Base-by-base conservation (phyloP, 2,329 filamentous ascomycete species). In the Trichophyton schoenleinii region DNA sequence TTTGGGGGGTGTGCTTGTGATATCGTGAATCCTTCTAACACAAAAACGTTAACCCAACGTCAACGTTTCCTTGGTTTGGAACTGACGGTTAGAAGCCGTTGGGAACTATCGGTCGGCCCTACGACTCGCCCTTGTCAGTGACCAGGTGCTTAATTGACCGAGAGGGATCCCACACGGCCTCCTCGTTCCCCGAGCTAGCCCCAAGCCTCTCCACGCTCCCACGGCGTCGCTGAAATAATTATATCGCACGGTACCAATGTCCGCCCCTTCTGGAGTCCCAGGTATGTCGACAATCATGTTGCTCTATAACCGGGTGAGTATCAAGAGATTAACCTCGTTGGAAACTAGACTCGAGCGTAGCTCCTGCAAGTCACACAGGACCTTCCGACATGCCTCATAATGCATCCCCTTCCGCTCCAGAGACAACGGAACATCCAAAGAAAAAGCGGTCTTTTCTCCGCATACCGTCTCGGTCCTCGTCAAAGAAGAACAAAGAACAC, bases 401-500 rank as follows among this genome's bases (percentile, higher is more conserved):
- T n/a, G 60, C 52, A 20, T 44, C 46, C 18, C 18, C 57, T 34
- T 59, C 62, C 60, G 57, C 57, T 3, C 25, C 65, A 7, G 65
- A 63, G 46, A 44, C 63, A 25, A 60, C 65, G 28, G 68, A 70
- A 38, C 59, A 65, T 22, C 68, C 72, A 8, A 75, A 72, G 65
- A 75, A 74, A 64, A 70, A 72, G 44, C 69, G 70, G 62, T 68
- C 73, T 34, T 67, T 74, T 31, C 66, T 74, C 28, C 71, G 70
- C 46, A 70, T 74, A 42, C 68, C 73, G 20, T 75, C 74, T 62
- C 72, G 72, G 61, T 69, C 72, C 41, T 76, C 74, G 8, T 72
- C 73, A 22, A 66, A 67, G 28, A 74, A 74, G 58, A 71, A 71
- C 60, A 69, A 72, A 60, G 69, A 71, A 42, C 67, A 66, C 0